Percentiles rank a stretch among this genome's conserved stretches.
Evolutionary conservation across 2,329 filamentous ascomycete species (phyloP).

Genomic region (Curvularia sp.): DNA sequence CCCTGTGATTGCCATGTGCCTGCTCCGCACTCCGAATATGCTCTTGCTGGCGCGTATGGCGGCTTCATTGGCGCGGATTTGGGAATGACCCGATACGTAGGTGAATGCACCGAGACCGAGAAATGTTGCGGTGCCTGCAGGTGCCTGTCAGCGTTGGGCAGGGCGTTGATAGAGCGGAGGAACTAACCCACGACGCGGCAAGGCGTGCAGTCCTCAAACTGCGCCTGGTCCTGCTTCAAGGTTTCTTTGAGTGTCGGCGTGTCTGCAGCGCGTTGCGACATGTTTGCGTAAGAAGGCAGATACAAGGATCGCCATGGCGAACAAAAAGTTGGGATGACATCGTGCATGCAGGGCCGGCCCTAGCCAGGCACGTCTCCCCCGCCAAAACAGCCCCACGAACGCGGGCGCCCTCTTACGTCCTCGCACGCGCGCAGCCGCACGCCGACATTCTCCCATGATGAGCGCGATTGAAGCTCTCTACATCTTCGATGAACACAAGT

Average conservation of each 20-base stretch:
- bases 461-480: slow-evolving; percentile 92
- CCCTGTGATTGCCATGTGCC: slow-evolving; percentile 51
- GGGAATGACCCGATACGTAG: slow-evolving; percentile 55
- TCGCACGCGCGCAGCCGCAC: slow-evolving; percentile 26
- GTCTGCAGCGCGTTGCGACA: slow-evolving; percentile 1
- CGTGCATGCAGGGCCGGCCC: slow-evolving; percentile 5
- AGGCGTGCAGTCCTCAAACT: slow-evolving; percentile 68
- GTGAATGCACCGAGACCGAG: slow-evolving; percentile 56
- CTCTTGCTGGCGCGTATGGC: slow-evolving; percentile 52
- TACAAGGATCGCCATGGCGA: not conserved
- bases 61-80: slow-evolving; percentile 51
- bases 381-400: slow-evolving; percentile 32
- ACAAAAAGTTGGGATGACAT: slow-evolving; percentile 10
- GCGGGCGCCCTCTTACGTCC: slow-evolving; percentile 15
- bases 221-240: slow-evolving; percentile 41
- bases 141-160: not conserved
- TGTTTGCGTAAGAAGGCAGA: not conserved
- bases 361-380: slow-evolving; percentile 21
- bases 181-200: slow-evolving; percentile 72
- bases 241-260: slow-evolving; percentile 41
- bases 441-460: slow-evolving; percentile 45
- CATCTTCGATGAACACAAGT: slow-evolving; percentile 97
- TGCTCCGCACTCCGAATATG: slow-evolving; percentile 51
- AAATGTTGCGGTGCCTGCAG: slow-evolving; percentile 54
- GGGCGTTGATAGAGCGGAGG: not conserved